phyloP scores from a whole-genome alignment of 192 early-diverging fungal genomes.

The Umbelopsis ramanniana region DNA sequence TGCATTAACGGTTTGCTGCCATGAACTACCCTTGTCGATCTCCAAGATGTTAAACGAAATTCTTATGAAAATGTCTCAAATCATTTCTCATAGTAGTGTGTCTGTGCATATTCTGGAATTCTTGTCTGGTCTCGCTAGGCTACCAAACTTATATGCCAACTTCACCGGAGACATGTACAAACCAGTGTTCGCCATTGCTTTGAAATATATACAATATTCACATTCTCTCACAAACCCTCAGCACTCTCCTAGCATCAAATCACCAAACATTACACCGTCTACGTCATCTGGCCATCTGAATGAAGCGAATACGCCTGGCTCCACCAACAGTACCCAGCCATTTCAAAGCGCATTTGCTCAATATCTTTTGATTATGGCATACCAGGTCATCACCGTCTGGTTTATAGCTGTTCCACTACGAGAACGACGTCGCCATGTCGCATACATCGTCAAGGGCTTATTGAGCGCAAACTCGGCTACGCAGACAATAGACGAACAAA shows the following conservation, averaged over 20 bases:
- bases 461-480: slow-evolving; percentile 62
- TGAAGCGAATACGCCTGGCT: slow-evolving; percentile 2
- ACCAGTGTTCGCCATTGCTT: slow-evolving; percentile 88
- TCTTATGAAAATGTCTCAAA: slow-evolving; percentile 77
- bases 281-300: slow-evolving; percentile 16
- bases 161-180: slow-evolving; percentile 82
- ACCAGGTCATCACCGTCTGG: slow-evolving; percentile 90
- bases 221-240: slow-evolving; percentile 38
- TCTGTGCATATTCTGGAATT: slow-evolving; percentile 91
- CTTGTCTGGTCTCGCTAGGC: slow-evolving; percentile 82
- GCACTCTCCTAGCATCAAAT: slow-evolving; percentile 15
- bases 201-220: slow-evolving; percentile 81
- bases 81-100: slow-evolving; percentile 77
- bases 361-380: slow-evolving; percentile 91
- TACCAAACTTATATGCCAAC: slow-evolving; percentile 79
- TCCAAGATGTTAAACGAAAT: slow-evolving; percentile 72
- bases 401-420: slow-evolving; percentile 79
- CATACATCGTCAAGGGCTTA: slow-evolving; percentile 79
- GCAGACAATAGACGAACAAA: slow-evolving; percentile 78
- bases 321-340: not conserved
- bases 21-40: slow-evolving; percentile 81
- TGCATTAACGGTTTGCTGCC: slow-evolving; percentile 76
- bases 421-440: slow-evolving; percentile 79
- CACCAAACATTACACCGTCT: slow-evolving; percentile 28
- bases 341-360: slow-evolving; percentile 63